Evolutionary conservation across 2,329 filamentous ascomycete genomes (phyloP).

Genomic region (Colletotrichum endophyticum): DNA sequence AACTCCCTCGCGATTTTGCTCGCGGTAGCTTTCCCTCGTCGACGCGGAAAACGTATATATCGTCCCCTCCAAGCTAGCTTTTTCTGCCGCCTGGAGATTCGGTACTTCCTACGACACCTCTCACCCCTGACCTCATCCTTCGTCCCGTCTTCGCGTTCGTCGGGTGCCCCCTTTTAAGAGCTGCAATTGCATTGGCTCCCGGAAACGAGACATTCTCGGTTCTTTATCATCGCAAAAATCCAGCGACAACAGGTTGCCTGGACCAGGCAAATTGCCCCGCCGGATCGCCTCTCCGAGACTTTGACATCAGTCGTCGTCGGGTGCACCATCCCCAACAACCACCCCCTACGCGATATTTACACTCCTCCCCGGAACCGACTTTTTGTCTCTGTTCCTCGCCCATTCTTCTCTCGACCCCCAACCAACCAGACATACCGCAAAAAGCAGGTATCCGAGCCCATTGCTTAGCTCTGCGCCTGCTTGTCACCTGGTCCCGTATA

Average conservation of each 20-base stretch:
- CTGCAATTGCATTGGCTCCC: conserved; percentile 3
- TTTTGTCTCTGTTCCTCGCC: conserved; percentile 1
- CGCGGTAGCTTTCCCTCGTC: neutral
- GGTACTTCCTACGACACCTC: neutral
- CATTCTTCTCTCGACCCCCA: neutral
- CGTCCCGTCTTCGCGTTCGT: conserved; percentile 15
- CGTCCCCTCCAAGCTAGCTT: neutral
- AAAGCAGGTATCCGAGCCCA: conserved; percentile 15
- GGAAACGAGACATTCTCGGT: neutral
- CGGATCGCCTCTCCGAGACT: conserved; percentile 18
- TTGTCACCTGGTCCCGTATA: conserved; percentile 20
- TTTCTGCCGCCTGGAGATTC: neutral
- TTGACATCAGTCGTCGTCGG: conserved; percentile 5
- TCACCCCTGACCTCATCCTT: neutral
- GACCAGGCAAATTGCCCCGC: conserved; percentile 1
- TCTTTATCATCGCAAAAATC: neutral
- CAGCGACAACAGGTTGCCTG: neutral
- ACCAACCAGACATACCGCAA: neutral
- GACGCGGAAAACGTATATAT: conserved; percentile 5
- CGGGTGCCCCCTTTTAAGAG: neutral
- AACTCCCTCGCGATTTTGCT: conserved; percentile 2
- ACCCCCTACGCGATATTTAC: conserved; percentile 13
- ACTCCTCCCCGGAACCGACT: conserved; percentile 15
- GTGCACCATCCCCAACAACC: neutral
- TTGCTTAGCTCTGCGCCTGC: conserved; percentile 12